Conservation (phyloP, 2,329 filamentous ascomycete genomes). For the Cadophora malorum region DNA sequence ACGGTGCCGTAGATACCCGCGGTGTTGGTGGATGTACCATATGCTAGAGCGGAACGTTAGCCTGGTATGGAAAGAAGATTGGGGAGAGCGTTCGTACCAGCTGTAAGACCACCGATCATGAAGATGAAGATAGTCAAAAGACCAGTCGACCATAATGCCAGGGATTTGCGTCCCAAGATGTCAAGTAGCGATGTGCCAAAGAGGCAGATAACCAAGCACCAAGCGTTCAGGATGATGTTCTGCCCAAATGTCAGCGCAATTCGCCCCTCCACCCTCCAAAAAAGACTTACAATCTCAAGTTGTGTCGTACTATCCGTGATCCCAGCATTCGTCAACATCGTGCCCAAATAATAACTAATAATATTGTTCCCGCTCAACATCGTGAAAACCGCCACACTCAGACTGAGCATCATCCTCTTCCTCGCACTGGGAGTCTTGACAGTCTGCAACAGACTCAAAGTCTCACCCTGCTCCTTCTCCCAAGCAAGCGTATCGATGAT, state of each 20-base stretch:
- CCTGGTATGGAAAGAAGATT: no score
- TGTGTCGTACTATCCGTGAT: not conserved
- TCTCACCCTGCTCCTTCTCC: conserved; percentile 51
- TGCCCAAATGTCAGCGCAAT: not conserved
- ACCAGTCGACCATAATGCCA: not conserved
- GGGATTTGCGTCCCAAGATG: not conserved
- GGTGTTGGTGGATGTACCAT: conserved; percentile 30
- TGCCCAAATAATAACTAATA: not conserved
- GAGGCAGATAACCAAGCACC: not conserved
- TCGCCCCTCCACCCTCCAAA: no score
- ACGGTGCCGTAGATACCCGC: conserved; percentile 51
- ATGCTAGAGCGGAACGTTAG: no score
- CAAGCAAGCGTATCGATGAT: conserved; percentile 50
- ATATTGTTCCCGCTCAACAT: not conserved
- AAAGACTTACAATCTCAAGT: not conserved
- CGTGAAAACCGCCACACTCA: not conserved
- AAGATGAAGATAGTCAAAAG: not conserved
- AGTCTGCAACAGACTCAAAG: conserved; percentile 48
- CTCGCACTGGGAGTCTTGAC: conserved; percentile 58
- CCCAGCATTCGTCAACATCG: not conserved
- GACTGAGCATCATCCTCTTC: conserved; percentile 55
- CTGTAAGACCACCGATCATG: not conserved
- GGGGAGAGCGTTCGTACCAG: no score
- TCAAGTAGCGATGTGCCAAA: not conserved
- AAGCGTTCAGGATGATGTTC: not conserved